Evolutionary conservation across 2,329 filamentous ascomycete species (phyloP).

Genomic region (Colletotrichum eremochloae): DNA sequence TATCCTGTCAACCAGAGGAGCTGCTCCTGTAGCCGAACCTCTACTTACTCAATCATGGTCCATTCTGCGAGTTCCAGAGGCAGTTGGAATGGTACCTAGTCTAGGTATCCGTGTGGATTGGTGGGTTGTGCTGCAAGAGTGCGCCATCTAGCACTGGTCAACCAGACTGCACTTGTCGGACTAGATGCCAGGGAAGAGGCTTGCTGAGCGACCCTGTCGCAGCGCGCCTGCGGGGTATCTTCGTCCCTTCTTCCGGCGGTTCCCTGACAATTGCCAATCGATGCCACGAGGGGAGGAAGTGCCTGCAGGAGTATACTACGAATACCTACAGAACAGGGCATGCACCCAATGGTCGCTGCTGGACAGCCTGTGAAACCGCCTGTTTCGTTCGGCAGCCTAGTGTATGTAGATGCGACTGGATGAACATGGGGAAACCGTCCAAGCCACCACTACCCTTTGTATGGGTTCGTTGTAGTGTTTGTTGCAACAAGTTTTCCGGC

Average conservation of each 20-base stretch:
- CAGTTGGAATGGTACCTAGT: neutral
- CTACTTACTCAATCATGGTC: neutral
- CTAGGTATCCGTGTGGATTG: neutral
- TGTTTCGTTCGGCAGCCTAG: neutral
- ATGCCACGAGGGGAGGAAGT: constrained; percentile 21
- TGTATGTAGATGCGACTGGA: neutral
- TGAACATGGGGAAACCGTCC: neutral
- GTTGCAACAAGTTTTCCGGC: neutral
- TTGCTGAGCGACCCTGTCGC: constrained; percentile 28
- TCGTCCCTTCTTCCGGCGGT: constrained; percentile 35
- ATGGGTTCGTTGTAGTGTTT: neutral
- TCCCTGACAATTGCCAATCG: constrained; percentile 16
- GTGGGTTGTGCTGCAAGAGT: constrained; percentile 1
- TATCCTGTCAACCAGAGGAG: neutral
- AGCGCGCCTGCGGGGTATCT: constrained; percentile 35
- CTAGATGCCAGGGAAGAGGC: constrained; percentile 25
- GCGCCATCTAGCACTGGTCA: constrained; percentile 11
- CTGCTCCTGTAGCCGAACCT: too few relatives aligned
- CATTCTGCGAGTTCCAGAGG: neutral
- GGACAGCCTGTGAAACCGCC: neutral
- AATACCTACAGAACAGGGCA: neutral
- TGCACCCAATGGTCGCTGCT: neutral
- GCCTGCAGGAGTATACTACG: neutral
- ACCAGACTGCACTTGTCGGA: constrained; percentile 17
- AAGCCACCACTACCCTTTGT: neutral